Evolutionary conservation across 176 grass and related monocot species (phyloP), one percentile per base, ranked within the genome.

Genomic region (Ensete ventricosum): DNA sequence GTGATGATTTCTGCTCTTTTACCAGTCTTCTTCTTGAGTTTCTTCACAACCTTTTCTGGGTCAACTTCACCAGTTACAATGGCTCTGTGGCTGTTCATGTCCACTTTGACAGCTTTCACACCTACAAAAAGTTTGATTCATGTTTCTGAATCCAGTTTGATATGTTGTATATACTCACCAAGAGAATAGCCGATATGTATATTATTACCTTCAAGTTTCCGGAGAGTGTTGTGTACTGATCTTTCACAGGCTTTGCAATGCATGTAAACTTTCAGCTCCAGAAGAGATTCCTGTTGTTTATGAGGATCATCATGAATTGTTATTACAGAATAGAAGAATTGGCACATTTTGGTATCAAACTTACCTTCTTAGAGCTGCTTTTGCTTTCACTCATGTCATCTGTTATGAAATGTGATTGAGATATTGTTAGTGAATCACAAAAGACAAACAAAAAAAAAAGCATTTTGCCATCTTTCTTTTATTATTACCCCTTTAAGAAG

Each of bases 251-350:
- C 84, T 65, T 76, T 76, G 63, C 84, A 86, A 9, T 86, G 79
- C 80, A 86, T 86, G 62, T 71, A 82, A 60, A 86, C 80, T 79
- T 86, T 78, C n/a, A 82, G 64, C 62, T 82, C 79, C 75, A 86
- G 53, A 50, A 77, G 20, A 25, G 72, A 71, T 73, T 54, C 59
- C 78, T 81, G 53, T 43, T 43, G 34, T 43, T 43, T 43, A 43
- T 43, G 34, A 43, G 34, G 5, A 6, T 4, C 34, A 43, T 43
- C 34, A 43, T 43, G 34, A 43, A 43, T 43, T 43, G 34, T 6
- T 43, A 43, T 3, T 4, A 0, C 34, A 43, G 4, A 43, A 43
- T 43, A 43, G 34, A 43, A 57, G 55, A 57, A 57, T 17, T 4
- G 13, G 3, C 55, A 19, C 14, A 57, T 17, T 16, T 16, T 57